These are phyloP conservation scores for Acacia pycnantha DNA, from an alignment of 331 rosid species.

Conservation along the genomic window DNA sequence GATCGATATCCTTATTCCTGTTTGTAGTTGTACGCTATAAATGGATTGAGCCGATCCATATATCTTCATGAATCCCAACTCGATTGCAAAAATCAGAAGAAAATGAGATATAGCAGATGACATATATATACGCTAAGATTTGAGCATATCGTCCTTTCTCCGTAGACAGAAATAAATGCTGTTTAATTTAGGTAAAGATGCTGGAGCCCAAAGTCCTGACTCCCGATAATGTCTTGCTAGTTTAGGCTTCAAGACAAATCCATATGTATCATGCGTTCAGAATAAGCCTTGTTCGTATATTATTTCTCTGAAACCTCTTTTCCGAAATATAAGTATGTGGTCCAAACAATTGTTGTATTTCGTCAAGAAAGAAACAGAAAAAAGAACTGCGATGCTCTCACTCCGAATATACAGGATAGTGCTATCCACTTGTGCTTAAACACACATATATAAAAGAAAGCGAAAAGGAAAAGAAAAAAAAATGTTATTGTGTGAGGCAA, in stretches of 20 bases:
- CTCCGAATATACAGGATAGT: neutral
- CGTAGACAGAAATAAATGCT: neutral
- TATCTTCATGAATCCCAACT: neutral
- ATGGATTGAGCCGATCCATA: neutral
- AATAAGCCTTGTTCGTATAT: neutral
- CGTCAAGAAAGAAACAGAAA: neutral
- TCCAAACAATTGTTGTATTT: neutral
- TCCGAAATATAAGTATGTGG: neutral
- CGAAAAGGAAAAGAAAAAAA: no score
- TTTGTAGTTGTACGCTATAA: neutral
- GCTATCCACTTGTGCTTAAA: neutral
- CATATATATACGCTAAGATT: neutral
- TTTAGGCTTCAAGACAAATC: neutral
- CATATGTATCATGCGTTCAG: neutral
- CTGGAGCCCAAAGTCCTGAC: neutral
- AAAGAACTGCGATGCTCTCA: neutral
- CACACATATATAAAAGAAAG: neutral
- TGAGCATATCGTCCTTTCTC: neutral
- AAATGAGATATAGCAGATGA: neutral
- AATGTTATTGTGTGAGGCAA: neutral
- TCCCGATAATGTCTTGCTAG: neutral
- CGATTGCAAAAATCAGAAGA: neutral
- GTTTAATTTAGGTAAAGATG: neutral
- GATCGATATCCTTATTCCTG: conserved; percentile 2
- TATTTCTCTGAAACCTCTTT: neutral